A percentile compares a stretch with the other conserved stretches of the same genome.
Conservation (phyloP, 2,329 filamentous ascomycete species). For the Hypomyces rosellus region DNA sequence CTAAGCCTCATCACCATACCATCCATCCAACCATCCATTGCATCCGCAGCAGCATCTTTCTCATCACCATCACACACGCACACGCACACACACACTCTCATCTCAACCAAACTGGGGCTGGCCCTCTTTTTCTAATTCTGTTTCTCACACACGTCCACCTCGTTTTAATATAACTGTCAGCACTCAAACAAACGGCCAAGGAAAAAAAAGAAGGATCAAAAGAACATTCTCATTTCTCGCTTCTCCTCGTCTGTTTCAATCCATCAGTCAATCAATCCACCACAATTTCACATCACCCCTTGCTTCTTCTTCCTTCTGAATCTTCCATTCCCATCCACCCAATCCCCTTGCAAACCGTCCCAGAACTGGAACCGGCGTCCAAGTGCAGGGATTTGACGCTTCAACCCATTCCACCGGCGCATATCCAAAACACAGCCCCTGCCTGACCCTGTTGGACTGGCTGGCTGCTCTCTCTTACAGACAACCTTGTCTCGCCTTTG, state of each 20-base stretch:
- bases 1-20: neutral
- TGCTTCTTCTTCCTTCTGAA: slow-evolving; percentile 6
- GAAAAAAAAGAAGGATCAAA: neutral
- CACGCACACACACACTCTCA: neutral
- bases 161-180: too few species aligned
- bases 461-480: slow-evolving; percentile 8
- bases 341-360: slow-evolving; percentile 8
- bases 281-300: slow-evolving; percentile 9
- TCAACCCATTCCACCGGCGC: slow-evolving; percentile 18
- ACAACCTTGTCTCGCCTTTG: slow-evolving; percentile 15
- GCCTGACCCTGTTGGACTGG: slow-evolving; percentile 8
- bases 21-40: neutral
- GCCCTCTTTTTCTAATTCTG: too few species aligned
- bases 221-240: neutral
- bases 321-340: neutral
- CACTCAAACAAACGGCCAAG: neutral
- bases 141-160: too few species aligned
- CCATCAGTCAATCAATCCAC: slow-evolving; percentile 9
- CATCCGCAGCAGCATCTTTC: neutral
- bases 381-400: slow-evolving; percentile 14
- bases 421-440: slow-evolving; percentile 17
- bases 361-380: slow-evolving; percentile 4
- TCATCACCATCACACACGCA: neutral
- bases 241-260: slow-evolving; percentile 1
- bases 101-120: too few species aligned